Evolutionary conservation across 257 asterid species (phyloP).

Genomic region (Ilex asprella): DNA sequence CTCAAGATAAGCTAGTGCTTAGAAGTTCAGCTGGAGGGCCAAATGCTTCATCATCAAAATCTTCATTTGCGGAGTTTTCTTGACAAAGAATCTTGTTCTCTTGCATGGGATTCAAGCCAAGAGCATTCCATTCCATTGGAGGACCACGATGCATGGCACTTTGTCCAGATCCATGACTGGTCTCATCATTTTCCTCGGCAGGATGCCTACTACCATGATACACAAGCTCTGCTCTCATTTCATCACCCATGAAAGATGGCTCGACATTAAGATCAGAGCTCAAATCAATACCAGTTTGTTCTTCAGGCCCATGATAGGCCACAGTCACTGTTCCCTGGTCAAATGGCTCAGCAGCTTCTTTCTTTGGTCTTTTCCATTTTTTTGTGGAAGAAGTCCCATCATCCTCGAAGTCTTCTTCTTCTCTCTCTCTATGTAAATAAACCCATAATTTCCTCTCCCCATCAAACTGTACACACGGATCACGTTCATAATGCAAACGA

Average conservation of each 20-base stretch:
- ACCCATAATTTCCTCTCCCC: slow-evolving; percentile 97
- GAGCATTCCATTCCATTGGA: slow-evolving; percentile 38
- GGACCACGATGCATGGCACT: slow-evolving; percentile 28
- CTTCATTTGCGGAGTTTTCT: slow-evolving; percentile 68
- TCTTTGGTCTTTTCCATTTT: slow-evolving; percentile 95
- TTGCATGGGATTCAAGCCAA: slow-evolving; percentile 34
- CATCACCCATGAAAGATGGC: slow-evolving; percentile 47
- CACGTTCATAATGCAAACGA: slow-evolving; percentile 94
- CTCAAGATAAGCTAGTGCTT: neutral
- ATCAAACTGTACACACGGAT: slow-evolving; percentile 95
- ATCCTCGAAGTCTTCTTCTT: slow-evolving; percentile 98
- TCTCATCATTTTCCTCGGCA: slow-evolving; percentile 44
- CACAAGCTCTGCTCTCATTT: slow-evolving; percentile 47
- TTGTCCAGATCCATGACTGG: slow-evolving; percentile 32
- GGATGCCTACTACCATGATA: slow-evolving; percentile 43
- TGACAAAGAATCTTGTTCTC: slow-evolving; percentile 66
- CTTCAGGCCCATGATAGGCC: slow-evolving; percentile 46
- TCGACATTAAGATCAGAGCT: slow-evolving; percentile 66
- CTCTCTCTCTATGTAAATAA: slow-evolving; percentile 87
- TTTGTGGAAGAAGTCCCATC: slow-evolving; percentile 98
- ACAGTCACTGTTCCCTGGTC: slow-evolving; percentile 63
- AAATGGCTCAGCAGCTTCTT: slow-evolving; percentile 69
- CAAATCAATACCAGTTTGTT: slow-evolving; percentile 50
- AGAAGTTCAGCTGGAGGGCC: slow-evolving; percentile 40
- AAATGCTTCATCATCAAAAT: slow-evolving; percentile 62